phyloP scores from a whole-genome alignment of 164 flowering plant genomes.

The Magnolia kwangsiensis region DNA sequence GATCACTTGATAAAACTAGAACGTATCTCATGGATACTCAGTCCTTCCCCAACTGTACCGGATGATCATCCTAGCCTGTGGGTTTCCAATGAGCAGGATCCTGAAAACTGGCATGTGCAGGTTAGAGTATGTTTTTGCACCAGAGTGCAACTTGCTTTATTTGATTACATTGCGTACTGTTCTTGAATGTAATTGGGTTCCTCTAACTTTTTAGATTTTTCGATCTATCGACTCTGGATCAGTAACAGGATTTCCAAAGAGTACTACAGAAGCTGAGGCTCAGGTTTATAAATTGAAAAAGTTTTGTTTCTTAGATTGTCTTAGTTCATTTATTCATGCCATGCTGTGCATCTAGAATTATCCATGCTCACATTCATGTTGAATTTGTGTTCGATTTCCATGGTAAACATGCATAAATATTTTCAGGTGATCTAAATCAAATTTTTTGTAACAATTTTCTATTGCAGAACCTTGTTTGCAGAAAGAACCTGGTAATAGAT shows the following conservation, averaged over 20 bases:
- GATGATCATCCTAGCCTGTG: conserved; percentile 34
- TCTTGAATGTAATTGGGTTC: conserved; percentile 8
- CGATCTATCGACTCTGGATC: conserved; percentile 92
- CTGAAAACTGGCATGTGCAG: conserved; percentile 86
- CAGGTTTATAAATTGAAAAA: conserved; percentile 34
- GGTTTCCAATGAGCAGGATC: conserved; percentile 56
- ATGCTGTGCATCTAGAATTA: background rate
- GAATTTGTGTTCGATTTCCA: background rate
- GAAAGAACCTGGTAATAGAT: conserved; percentile 60
- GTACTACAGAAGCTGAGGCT: conserved; percentile 23
- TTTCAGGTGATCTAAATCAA: background rate
- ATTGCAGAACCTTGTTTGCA: conserved; percentile 59
- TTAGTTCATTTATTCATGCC: background rate
- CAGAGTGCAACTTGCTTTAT: conserved; percentile 4
- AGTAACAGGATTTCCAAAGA: conserved; percentile 60
- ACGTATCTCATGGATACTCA: conserved; percentile 88
- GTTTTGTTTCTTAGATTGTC: background rate
- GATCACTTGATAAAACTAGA: conserved; percentile 68
- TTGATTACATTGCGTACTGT: conserved; percentile 6
- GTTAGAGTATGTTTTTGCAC: conserved; percentile 23
- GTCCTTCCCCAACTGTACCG: conserved; percentile 38
- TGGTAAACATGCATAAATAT: too few species aligned
- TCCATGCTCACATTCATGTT: background rate
- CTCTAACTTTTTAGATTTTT: conserved; percentile 49
- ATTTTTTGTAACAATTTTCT: conserved; percentile 9